Conservation (phyloP, 2,329 filamentous ascomycete genomes). For the Apiospora aurea region DNA sequence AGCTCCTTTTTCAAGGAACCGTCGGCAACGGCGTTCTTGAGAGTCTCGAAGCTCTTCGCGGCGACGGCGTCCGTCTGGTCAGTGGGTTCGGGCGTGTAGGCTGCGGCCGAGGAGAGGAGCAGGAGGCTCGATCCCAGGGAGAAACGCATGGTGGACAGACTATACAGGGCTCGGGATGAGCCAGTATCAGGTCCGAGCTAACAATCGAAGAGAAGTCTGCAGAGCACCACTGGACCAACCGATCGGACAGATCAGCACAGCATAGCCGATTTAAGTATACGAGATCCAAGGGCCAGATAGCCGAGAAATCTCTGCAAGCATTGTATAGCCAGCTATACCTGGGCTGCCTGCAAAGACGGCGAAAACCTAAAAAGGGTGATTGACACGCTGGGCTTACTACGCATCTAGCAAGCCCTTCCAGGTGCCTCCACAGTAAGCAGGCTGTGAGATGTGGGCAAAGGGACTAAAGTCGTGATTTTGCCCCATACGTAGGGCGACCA, state of each 20-base stretch:
- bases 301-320: not conserved
- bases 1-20: constrained; percentile 27
- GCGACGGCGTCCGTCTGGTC: constrained; percentile 27
- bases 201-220: not conserved
- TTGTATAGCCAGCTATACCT: too few relatives aligned
- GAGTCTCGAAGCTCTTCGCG: constrained; percentile 25
- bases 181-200: not conserved
- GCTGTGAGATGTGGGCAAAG: not conserved
- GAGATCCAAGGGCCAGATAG: not conserved
- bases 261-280: not conserved
- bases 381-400: not conserved
- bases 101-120: constrained; percentile 16
- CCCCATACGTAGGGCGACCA: not conserved
- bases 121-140: not conserved
- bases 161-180: not conserved
- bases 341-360: not conserved
- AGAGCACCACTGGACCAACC: not conserved
- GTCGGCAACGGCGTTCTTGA: constrained; percentile 18
- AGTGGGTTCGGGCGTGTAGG: constrained; percentile 28
- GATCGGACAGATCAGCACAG: not conserved
- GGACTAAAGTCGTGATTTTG: not conserved
- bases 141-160: not conserved
- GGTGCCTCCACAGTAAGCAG: too few relatives aligned
- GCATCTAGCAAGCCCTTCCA: too few relatives aligned
- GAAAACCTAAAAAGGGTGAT: not conserved